Evolutionary conservation across 192 early-diverging fungal genomes (phyloP), one percentile per base, ranked within the genome.

Genomic region (Umbelopsis ramanniana): DNA sequence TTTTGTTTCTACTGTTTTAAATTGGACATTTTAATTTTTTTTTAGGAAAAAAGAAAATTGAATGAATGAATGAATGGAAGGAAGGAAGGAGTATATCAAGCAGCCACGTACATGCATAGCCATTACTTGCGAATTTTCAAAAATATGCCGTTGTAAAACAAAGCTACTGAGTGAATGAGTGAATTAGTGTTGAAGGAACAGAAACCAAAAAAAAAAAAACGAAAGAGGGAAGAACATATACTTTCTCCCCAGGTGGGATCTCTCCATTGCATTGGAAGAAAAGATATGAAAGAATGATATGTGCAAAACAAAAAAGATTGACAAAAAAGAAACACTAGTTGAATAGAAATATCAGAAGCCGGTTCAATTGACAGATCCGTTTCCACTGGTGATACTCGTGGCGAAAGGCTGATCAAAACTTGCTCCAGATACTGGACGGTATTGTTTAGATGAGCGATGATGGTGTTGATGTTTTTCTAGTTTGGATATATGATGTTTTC

Each of bases 401-500:
- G 43, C 69, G 50, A 47, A 12, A 22, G 21, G 69, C 35, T 53
- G 48, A 53, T 52, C 69, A 38, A 54, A 54, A 19, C 69, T 54
- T 12, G 33, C 48, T 11, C 38, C 69, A n/a, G 69, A 46, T 40
- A 52, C 50, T 23, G 69, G 69, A 21, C 48, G 45, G 48, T 40
- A 46, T 72, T 50, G 48, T 21, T 35, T 22, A n/a, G 71, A 29
- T 19, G 53, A 26, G 15, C 57, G 55, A 43, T 54, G 54, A 19
- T 75, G 72, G 17, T 14, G 8, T 57, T 70, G 74, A 55, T 63
- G 46, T 38, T 77, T 76, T 48, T 81, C 79, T 12, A 81, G 53
- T 21, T 72, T 70, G 17, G 73, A 71, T 2, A 81, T 69, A 70
- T 81, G 69, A 52, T 81, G 79, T 37, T 76, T 81, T 23, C 79